Conservation (phyloP, 2,329 filamentous ascomycete genomes). For the Fusarium sp. region DNA sequence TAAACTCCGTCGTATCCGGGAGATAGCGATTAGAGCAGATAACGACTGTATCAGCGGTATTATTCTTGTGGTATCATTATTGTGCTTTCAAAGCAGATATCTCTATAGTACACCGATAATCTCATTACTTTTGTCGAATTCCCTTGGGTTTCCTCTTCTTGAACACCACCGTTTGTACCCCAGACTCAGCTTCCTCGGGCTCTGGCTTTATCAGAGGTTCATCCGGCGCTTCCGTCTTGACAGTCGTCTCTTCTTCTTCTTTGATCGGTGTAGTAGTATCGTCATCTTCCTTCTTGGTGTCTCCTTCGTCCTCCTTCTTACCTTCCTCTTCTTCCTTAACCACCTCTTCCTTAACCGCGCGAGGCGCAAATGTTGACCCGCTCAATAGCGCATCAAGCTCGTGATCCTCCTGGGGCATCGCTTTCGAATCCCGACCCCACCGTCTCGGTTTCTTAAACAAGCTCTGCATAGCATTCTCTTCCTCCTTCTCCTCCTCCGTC, state of each 20-base stretch:
- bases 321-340: slow-evolving; percentile 34
- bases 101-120: not conserved
- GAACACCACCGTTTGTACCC: slow-evolving; percentile 70
- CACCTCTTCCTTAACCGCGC: slow-evolving; percentile 41
- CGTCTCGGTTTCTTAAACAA: slow-evolving; percentile 69
- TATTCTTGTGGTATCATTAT: slow-evolving; percentile 36
- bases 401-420: slow-evolving; percentile 59
- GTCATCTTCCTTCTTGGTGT: not conserved
- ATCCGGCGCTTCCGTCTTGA: slow-evolving; percentile 57
- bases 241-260: slow-evolving; percentile 9
- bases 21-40: not conserved
- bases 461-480: slow-evolving; percentile 67
- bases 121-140: slow-evolving; percentile 66
- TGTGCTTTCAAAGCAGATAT: not conserved
- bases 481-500: slow-evolving; percentile 70
- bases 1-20: not conserved
- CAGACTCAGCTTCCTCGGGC: slow-evolving; percentile 37
- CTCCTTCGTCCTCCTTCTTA: slow-evolving; percentile 39
- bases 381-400: slow-evolving; percentile 73
- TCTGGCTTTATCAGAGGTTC: slow-evolving; percentile 48
- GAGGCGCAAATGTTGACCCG: slow-evolving; percentile 47
- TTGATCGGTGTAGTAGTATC: not conserved
- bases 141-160: slow-evolving; percentile 82
- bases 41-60: not conserved
- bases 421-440: slow-evolving; percentile 66